Evolutionary conservation across 129 eudicot species (phyloP).

Genomic region (Daucus carota): DH1_v3.0 NC_030381.2:5835501-5836000

Average conservation of each 20-base stretch:
- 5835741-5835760: too few relatives aligned
- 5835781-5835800: too few relatives aligned
- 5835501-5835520: slow-evolving; percentile 16
- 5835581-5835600: slow-evolving; percentile 67
- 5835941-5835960: neutral
- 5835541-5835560: slow-evolving; percentile 93
- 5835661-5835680: neutral
- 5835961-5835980: neutral
- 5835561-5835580: slow-evolving; percentile 89
- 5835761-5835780: too few relatives aligned
- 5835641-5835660: neutral
- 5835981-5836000: neutral
- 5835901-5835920: neutral
- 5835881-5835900: too few relatives aligned
- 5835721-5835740: too few relatives aligned
- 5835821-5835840: too few relatives aligned
- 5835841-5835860: too few relatives aligned
- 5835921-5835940: neutral
- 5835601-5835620: neutral
- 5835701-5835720: too few relatives aligned
- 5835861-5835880: too few relatives aligned
- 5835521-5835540: slow-evolving; percentile 79
- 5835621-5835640: neutral
- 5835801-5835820: too few relatives aligned
- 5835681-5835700: too few relatives aligned